These are phyloP conservation scores for Apophysomyces elegans DNA, from an alignment of 371 early-diverging fungal species.

Conservation along the genomic window DNA sequence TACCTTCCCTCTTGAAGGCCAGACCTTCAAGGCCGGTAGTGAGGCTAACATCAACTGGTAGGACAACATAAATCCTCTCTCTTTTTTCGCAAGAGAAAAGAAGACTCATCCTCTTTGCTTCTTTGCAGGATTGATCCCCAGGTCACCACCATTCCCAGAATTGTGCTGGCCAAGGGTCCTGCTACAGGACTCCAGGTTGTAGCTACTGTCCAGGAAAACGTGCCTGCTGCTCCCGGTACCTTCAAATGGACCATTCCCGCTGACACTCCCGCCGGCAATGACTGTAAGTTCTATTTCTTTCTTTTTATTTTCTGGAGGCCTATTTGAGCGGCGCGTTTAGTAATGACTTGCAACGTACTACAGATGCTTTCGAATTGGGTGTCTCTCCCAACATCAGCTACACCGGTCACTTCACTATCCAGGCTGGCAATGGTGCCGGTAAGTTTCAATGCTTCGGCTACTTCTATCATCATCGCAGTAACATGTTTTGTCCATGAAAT, in stretches of 20 bases:
- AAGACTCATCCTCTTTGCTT: not conserved
- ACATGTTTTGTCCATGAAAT: not conserved
- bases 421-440: slow-evolving; percentile 20
- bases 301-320: not conserved
- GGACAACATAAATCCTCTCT: not conserved
- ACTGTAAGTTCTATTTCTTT: slow-evolving; percentile 24
- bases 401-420: slow-evolving; percentile 33
- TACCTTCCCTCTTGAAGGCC: slow-evolving; percentile 21
- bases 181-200: slow-evolving; percentile 27
- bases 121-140: slow-evolving; percentile 26
- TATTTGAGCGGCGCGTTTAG: not conserved
- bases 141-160: slow-evolving; percentile 24
- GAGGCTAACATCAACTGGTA: slow-evolving; percentile 34
- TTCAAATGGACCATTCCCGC: slow-evolving; percentile 35
- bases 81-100: not conserved
- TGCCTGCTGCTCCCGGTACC: slow-evolving; percentile 13
- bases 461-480: too few species aligned
- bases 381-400: slow-evolving; percentile 33
- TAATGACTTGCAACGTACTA: not conserved
- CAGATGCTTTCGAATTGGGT: slow-evolving; percentile 37
- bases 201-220: slow-evolving; percentile 21
- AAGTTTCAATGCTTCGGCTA: not conserved
- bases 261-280: slow-evolving; percentile 25
- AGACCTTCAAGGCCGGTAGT: slow-evolving; percentile 21
- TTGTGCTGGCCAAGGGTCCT: slow-evolving; percentile 32